Conservation (phyloP, 805 yeast genomes). For the Candida boidinii region DNA sequence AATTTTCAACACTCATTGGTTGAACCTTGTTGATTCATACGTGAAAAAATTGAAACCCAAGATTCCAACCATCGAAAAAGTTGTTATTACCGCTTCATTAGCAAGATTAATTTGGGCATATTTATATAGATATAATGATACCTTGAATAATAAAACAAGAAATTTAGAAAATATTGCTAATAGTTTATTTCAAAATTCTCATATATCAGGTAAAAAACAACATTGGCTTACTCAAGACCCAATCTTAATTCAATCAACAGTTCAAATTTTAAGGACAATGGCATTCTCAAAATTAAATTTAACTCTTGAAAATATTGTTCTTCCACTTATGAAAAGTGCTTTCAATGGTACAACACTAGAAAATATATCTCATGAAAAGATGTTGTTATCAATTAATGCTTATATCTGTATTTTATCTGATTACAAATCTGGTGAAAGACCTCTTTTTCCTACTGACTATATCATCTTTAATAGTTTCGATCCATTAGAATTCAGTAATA, state of each 20-base stretch:
- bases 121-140: slow-evolving; percentile 76
- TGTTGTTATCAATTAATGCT: slow-evolving; percentile 60
- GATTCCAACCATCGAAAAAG: slow-evolving; percentile 35
- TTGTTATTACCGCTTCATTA: slow-evolving; percentile 52
- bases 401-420: slow-evolving; percentile 68
- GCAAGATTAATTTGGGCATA: slow-evolving; percentile 87
- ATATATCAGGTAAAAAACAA: slow-evolving; percentile 37
- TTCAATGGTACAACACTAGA: slow-evolving; percentile 57
- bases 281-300: slow-evolving; percentile 77
- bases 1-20: slow-evolving; percentile 68
- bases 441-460: slow-evolving; percentile 65
- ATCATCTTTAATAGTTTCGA: slow-evolving; percentile 26
- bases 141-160: slow-evolving; percentile 79
- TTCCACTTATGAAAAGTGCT: slow-evolving; percentile 57
- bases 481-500: slow-evolving; percentile 24
- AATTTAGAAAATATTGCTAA: slow-evolving; percentile 60
- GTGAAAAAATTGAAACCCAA: slow-evolving; percentile 60
- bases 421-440: slow-evolving; percentile 44
- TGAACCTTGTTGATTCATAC: slow-evolving; percentile 53
- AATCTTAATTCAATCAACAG: slow-evolving; percentile 52
- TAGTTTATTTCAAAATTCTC: slow-evolving; percentile 39
- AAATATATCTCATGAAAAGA: slow-evolving; percentile 56
- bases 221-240: slow-evolving; percentile 70
- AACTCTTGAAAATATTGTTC: slow-evolving; percentile 66
- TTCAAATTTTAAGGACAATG: slow-evolving; percentile 66